Base-by-base conservation (phyloP, 2,329 filamentous ascomycete species). In the Septoria petroselini region DNA sequence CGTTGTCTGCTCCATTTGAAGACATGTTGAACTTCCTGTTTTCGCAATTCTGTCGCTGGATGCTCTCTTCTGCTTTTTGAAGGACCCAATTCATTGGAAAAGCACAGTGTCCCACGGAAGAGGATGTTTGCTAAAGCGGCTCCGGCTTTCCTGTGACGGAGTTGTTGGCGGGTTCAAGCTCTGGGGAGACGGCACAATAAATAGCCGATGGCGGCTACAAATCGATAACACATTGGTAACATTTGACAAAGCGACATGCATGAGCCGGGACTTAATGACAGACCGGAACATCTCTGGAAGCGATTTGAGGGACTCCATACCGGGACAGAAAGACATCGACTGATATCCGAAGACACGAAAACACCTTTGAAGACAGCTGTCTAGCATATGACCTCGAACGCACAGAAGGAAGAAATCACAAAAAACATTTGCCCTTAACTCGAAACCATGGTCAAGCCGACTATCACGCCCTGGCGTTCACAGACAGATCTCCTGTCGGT, bases 401-500 rank as follows among this genome's bases (percentile, higher is more conserved):
- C 31, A 34, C 23, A 30, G 15, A 11, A 41, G 12, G 14, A 33
- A 15, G 9, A 17, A 4, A 44, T 14, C 18, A 15, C 18, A 27
- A 19, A 23, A 17, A 15, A 17, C 7, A 6, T 8, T 38, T 7
- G 21, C 17, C 18, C 18, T 29, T 38, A 18, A 14, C 9, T 17
- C 15, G 1, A 14, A 3, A 49, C 5, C 2, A 86, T 86, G 83
- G 81, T 85, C 21, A 81, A 83, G 63, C 88, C 86, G 70, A 76
- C 84, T 55, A 82, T 86, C 62, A 88, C 85, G 47, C 85, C 85
- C 27, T 90, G 86, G 86, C 82, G 84, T 57, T 72, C 80, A 67
- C 77, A 76, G 47, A 65, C 71, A 50, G 85, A 89, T 65, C 79
- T 91, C 53, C 76, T 88, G 50, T 68, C 73, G 41, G 80, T 89